phyloP scores from a whole-genome alignment of 192 early-diverging fungal species.

The Coemansia sp. region DNA sequence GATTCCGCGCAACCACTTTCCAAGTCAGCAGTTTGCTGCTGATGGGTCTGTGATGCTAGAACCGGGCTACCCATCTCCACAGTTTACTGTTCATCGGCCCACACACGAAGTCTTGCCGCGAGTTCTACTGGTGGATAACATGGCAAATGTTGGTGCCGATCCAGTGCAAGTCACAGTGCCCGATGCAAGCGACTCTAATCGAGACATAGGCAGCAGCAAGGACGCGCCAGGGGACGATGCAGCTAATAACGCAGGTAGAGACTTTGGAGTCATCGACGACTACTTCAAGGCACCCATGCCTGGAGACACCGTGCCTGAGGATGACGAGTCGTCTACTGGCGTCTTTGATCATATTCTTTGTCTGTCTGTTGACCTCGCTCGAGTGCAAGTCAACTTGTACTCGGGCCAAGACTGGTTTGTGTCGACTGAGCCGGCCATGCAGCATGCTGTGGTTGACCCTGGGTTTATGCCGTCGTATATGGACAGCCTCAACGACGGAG shows the following conservation, averaged over 20 bases:
- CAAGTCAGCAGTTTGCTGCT: conserved; percentile 19
- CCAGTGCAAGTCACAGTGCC: conserved; percentile 2
- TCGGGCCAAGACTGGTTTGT: conserved; percentile 54
- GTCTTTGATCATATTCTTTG: conserved; percentile 21
- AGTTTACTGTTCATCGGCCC: conserved; percentile 9
- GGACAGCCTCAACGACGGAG: conserved; percentile 34
- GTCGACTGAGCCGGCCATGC: conserved; percentile 17
- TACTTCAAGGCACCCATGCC: conserved; percentile 45
- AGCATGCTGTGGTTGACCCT: conserved; percentile 17
- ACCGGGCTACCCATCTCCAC: conserved; percentile 31
- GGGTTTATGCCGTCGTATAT: conserved; percentile 42
- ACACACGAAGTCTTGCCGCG: conserved; percentile 2
- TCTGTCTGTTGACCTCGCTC: conserved; percentile 36
- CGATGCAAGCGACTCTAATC: not conserved
- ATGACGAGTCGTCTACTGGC: conserved; percentile 5
- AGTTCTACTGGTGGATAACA: not conserved
- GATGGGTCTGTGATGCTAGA: conserved; percentile 46
- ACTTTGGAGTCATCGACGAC: conserved; percentile 48
- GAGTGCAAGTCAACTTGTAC: conserved; percentile 45
- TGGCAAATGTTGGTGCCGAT: not conserved
- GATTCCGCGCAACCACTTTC: conserved; percentile 34
- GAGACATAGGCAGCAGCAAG: not conserved
- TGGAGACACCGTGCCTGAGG: conserved; percentile 30
- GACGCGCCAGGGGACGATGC: not conserved
- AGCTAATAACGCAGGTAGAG: not conserved